These are phyloP conservation scores for Henckelia pumila DNA, from an alignment of 257 asterid genomes.

Conservation along the genomic window DNA sequence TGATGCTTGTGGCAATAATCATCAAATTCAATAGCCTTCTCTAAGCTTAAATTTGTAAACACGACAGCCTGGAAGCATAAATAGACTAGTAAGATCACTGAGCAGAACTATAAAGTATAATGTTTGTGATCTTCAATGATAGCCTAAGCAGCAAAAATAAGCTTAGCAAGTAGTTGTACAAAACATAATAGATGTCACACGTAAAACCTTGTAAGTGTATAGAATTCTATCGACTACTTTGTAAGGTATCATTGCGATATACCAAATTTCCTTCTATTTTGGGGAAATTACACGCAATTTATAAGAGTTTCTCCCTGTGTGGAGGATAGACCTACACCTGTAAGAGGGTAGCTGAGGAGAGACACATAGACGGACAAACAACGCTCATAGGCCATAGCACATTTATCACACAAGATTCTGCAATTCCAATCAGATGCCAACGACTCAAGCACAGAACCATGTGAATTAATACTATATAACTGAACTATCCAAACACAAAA, in stretches of 20 bases:
- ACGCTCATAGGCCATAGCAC: neutral
- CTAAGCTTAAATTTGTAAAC: conserved; percentile 41
- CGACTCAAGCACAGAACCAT: neutral
- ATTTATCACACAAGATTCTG: neutral
- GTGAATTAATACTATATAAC: neutral
- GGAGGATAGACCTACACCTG: neutral
- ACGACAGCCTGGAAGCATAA: conserved; percentile 39
- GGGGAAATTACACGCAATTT: neutral
- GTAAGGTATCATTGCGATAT: neutral
- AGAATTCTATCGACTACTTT: no score
- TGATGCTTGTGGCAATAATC: conserved; percentile 47
- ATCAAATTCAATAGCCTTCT: conserved; percentile 40
- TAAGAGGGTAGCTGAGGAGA: neutral
- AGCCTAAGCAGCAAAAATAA: neutral
- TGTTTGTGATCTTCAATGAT: neutral
- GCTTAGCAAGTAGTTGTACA: neutral
- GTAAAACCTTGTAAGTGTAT: no score
- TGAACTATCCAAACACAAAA: conserved; percentile 2
- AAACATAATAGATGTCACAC: neutral
- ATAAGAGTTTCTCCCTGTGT: no score
- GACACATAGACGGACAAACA: neutral
- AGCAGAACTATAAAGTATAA: neutral
- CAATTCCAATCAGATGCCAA: neutral
- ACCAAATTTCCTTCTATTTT: neutral
- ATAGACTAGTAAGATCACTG: neutral